Base-by-base conservation (phyloP, 139 green algal genomes). In the Chlamydomonas incerta region DNA sequence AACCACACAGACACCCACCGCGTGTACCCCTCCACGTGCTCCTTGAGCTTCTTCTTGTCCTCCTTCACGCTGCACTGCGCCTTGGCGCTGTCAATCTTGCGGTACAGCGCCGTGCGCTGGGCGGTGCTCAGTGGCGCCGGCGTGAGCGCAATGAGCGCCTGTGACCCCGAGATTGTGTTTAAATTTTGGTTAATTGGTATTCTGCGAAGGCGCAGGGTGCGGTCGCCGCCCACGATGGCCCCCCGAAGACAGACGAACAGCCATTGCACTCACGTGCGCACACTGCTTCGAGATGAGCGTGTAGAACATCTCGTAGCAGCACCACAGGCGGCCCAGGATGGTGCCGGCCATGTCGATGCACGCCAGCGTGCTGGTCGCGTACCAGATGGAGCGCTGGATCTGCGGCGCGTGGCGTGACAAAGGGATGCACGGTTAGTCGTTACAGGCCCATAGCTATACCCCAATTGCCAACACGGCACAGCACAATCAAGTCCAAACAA, bases 281-380 rank as follows among this genome's bases (percentile, higher is more conserved):
- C 60, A 72, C 75, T 82, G 75, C 62, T 82, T 82, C 60, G 37
- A 69, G n/a, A 72, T 72, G 75, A 82, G 75, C 14, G 75, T 82
- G 75, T 82, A 82, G 75, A 82, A 82, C 75, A 82, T 82, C 60
- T 82, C 75, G 75, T 82, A 82, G 35, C 72, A 37, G 75, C 75
- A 82, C 75, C 75, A 82, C 58, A 82, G 60, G 13, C 75, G 75
- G 60, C 28, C n/a, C 60, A 82, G 75, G 35, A 82, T 47, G 29
- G 60, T 62, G 35, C 29, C 75, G 31, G 13, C 0, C 2, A 23
- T 26, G 75, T 82, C 75, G 26, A 82, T 41, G 34, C 75, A 82
- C 9, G 63, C 75, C 37, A 82, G 35, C 62, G 75, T 82, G 35
- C 34, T 47, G 34, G 28, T 62, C 0, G 60, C 58, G 75, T 82